Conservation (phyloP, 2,329 filamentous ascomycete species). For the Didymella pomorum region DNA sequence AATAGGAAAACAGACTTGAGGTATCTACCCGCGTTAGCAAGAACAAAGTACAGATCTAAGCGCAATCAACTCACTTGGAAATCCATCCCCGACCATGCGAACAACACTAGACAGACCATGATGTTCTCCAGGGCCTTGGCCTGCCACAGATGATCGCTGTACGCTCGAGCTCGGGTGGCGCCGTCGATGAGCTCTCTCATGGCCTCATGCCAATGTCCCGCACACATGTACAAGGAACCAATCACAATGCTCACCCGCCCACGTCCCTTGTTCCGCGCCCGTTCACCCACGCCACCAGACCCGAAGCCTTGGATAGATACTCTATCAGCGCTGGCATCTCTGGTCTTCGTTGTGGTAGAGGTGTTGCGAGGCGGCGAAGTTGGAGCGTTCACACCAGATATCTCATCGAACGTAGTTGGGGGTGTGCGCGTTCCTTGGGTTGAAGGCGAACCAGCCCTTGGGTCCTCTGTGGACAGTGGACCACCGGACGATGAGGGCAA, state of each 20-base stretch:
- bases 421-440: constrained; percentile 44
- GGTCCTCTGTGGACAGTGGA: constrained; percentile 35
- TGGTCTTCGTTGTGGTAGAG: constrained; percentile 52
- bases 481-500: constrained; percentile 54
- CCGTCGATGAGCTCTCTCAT: constrained; percentile 83
- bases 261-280: constrained; percentile 81
- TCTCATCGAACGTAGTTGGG: constrained; percentile 60
- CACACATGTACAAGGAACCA: constrained; percentile 85
- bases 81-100: constrained; percentile 83
- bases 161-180: constrained; percentile 75
- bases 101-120: constrained; percentile 79
- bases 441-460: constrained; percentile 38
- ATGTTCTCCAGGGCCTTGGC: constrained; percentile 93
- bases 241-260: constrained; percentile 80
- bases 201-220: constrained; percentile 89
- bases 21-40: constrained; percentile 54
- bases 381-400: constrained; percentile 47
- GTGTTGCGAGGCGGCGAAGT: constrained; percentile 54
- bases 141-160: constrained; percentile 96
- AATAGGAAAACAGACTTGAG: constrained; percentile 61
- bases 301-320: constrained; percentile 72
- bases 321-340: constrained; percentile 67
- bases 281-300: constrained; percentile 71
- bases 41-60: background rate
- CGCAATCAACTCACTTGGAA: constrained; percentile 68